Evolutionary conservation across 176 grass and related monocot genomes (phyloP), one percentile per base, ranked within the genome.

Genomic region (Cenchrus americanus): DNA sequence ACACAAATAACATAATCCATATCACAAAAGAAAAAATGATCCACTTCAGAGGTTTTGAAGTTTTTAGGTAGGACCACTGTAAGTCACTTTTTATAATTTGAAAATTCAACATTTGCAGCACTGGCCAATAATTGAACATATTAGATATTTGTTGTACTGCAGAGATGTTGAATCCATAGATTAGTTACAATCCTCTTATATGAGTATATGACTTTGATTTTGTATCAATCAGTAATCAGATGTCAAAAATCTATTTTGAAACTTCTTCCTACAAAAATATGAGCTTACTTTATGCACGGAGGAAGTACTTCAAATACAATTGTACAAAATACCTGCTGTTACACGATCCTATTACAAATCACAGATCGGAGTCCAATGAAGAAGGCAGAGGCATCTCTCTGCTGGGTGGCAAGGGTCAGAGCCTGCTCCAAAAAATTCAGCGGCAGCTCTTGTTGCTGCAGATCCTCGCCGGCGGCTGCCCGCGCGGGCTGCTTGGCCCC

Each of bases 381-480:
- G 58, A 54, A 54, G 55, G 37, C 58, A 66, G 58, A 57, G 30
- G 27, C 49, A 55, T 18, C 5, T 37, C 34, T 37, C 34, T 5
- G 10, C 27, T 18, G 0, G 26, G 14, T 47, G 76, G 32, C n/a
- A 32, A 42, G 64, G 49, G 14, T 58, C 34, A 86, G 74, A 62
- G 17, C 32, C 75, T 79, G 53, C 79, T 85, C 24, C 43, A 86
- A 92, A 44, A 78, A 82, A 66, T 57, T 92, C 80, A 77, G 80
- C 89, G 53, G 65, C 85, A 65, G 82, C 73, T 90, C 85, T 90
- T 90, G 72, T 14, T 57, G 77, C 48, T 71, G 68, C 62, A 80
- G 27, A 48, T 2, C 83, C 83, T 77, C 62, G n/a, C 12, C 54
- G 82, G 68, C 68, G 67, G 84, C 64, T n/a, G 47, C 0, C 65